Conservation (phyloP, 1,284 basidiomycete species). For the Pyrrhoderma noxium region DNA sequence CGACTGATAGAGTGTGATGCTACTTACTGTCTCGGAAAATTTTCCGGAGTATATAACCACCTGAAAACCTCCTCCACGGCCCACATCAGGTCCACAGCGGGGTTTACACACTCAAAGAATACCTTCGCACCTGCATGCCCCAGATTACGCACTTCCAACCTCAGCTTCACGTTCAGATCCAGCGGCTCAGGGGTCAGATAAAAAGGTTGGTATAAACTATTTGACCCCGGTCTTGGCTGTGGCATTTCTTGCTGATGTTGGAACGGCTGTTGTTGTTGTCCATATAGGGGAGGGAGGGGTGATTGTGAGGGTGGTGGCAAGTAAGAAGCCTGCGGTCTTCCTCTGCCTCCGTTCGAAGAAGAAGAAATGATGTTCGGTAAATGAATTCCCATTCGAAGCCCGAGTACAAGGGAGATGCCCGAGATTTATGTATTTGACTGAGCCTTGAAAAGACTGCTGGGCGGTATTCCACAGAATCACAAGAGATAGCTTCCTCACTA, state of each 20-base stretch:
- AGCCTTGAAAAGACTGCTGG: too few species aligned
- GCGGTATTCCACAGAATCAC: too few species aligned
- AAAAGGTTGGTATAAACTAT: constrained; percentile 1
- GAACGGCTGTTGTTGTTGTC: background rate
- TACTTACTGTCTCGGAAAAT: constrained; percentile 46
- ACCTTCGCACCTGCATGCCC: constrained; percentile 47
- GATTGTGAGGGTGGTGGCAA: too few species aligned
- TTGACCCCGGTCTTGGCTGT: background rate
- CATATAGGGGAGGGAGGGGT: too few species aligned
- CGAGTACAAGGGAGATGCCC: too few species aligned
- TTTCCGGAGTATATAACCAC: constrained; percentile 53
- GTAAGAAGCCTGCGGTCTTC: too few species aligned
- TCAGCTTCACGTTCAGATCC: constrained; percentile 51
- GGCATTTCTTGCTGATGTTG: background rate
- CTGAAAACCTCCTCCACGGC: constrained; percentile 49
- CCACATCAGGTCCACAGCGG: constrained; percentile 37
- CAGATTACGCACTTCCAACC: constrained; percentile 51
- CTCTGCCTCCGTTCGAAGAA: too few species aligned
- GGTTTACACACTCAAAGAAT: constrained; percentile 48
- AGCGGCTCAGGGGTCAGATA: constrained; percentile 11
- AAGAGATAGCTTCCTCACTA: too few species aligned
- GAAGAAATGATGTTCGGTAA: too few species aligned
- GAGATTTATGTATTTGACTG: too few species aligned
- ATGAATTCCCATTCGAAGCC: too few species aligned
- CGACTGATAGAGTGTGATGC: background rate